Evolutionary conservation across 495 filamentous ascomycete genomes (phyloP), one percentile per base, ranked within the genome.

Genomic region (Beverwykella pulmonaria): DNA sequence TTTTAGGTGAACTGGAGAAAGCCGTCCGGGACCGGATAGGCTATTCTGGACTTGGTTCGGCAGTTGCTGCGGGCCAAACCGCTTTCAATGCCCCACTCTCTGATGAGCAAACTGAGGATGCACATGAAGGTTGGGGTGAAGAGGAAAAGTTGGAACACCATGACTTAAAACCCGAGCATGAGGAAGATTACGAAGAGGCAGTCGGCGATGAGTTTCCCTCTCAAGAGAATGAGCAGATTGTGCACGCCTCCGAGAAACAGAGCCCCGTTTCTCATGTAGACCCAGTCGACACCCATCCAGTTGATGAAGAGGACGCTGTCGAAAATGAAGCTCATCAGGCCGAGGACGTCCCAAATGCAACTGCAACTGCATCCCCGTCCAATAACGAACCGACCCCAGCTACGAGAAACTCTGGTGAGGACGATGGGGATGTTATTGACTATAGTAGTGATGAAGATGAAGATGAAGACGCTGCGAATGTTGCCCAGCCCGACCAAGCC

Each of bases 41-140:
- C 27, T 56, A 26, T 56, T 32, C 53, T 22, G 53, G 26, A 1
- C 19, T 56, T 29, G 20, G 12, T 19, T 14, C 25, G 7, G 47
- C 26, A 8, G 26, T 61, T 3, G 44, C 25, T 15, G 19, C 44
- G 2, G 59, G 59, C 19, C 25, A 17, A 41, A 53, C 34, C 14
- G 52, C 19, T 14, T 63, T 63, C 36, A 63, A 30, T 23, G 19
- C 52, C 14, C 23, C 32, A 6, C 12, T 46, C 29, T 63, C 61
- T 15, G 15, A 56, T 34, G 34, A 55, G 15, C 12, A 25, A 1
- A 63, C 61, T 19, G 34, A 63, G 22, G 66, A 62, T 14, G 23
- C 53, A 29, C 67, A 73, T 20, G 65, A 74, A 54, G 76, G 75
- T 34, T 69, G 65, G 52, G 29, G 53, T 25, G 67, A 67, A n/a